These are phyloP conservation scores for Blastocystis sp. DNA, from an alignment of 352 stramenopile genomes.

Conservation along the genomic window DNA sequence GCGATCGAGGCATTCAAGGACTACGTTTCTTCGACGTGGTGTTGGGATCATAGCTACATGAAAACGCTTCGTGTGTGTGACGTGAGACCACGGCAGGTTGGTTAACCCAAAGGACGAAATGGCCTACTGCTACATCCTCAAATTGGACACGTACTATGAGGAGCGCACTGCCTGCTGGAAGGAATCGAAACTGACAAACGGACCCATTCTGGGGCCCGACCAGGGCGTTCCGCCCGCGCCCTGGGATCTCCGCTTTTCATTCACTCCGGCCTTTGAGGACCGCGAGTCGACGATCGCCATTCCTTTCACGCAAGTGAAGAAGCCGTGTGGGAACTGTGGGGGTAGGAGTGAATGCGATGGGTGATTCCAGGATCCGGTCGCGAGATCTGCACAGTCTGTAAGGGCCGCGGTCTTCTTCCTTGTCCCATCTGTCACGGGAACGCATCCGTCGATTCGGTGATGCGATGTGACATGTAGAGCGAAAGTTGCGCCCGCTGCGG, in stretches of 20 bases:
- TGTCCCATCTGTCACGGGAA: not conserved
- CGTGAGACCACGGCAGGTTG: not conserved
- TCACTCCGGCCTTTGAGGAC: not conserved
- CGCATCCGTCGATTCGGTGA: not conserved
- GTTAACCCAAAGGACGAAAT: not conserved
- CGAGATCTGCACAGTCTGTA: not conserved
- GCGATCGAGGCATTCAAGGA: not conserved
- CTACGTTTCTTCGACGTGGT: slow-evolving; percentile 4
- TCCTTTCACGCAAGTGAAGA: not conserved
- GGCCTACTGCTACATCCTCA: not conserved
- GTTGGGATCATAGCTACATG: not conserved
- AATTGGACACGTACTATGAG: not conserved
- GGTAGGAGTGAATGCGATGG: not conserved
- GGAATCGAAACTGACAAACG: not conserved
- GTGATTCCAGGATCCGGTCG: not conserved
- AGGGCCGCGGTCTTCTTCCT: not conserved
- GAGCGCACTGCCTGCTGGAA: not conserved
- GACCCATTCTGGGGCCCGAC: not conserved
- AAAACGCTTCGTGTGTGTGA: not conserved
- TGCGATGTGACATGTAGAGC: not conserved
- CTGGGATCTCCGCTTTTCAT: not conserved
- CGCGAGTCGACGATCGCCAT: not conserved
- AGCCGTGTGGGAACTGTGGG: not conserved
- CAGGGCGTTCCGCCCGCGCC: not conserved
- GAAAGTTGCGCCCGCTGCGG: not conserved